Evolutionary conservation across 2,329 filamentous ascomycete species (phyloP).

Genomic region (Colletotrichum theobromicola): DNA sequence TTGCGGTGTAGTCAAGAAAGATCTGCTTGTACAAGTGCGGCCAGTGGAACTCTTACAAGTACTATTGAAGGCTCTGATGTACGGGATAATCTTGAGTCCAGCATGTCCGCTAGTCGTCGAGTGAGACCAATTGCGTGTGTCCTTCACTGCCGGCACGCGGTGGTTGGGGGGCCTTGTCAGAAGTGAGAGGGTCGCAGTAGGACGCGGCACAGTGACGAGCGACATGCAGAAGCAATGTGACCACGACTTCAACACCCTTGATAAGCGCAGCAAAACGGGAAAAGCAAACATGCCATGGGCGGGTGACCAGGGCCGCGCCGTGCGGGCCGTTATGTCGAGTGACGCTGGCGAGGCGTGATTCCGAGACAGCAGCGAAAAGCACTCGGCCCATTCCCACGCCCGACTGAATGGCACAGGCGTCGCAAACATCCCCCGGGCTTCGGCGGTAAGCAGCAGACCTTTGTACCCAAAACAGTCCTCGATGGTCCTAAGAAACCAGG

Average conservation of each 20-base stretch:
- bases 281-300: not conserved
- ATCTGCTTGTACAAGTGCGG: not conserved
- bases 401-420: not conserved
- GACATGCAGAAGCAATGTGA: not conserved
- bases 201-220: not conserved
- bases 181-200: not conserved
- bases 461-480: not conserved
- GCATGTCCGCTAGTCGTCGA: not conserved
- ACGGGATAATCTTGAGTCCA: not conserved
- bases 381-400: not conserved
- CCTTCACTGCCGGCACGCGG: not conserved
- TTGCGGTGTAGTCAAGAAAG: not conserved
- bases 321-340: not conserved
- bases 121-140: not conserved
- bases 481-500: not conserved
- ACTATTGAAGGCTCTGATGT: not conserved
- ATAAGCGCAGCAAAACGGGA: not conserved
- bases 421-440: not conserved
- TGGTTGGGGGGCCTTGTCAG: not conserved
- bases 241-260: not conserved
- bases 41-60: not conserved
- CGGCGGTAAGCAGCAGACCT: not conserved
- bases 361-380: not conserved
- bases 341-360: not conserved
- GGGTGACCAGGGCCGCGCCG: not conserved